phyloP scores from a whole-genome alignment of 2,329 filamentous ascomycete species.

The Colletotrichum graminicola region DNA sequence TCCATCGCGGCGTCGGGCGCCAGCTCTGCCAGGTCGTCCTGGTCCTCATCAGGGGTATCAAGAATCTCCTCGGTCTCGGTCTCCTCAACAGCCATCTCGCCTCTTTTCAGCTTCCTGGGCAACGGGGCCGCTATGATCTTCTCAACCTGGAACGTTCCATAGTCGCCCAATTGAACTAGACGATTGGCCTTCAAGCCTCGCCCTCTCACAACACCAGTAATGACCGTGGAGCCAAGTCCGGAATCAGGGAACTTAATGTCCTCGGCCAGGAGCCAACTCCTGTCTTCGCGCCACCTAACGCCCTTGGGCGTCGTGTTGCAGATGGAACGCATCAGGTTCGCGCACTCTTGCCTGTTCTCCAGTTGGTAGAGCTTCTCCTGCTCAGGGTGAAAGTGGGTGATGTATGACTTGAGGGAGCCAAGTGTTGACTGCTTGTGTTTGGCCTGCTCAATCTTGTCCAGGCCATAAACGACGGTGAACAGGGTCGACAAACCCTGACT shows the following conservation, averaged over 20 bases:
- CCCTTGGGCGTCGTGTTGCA: slow-evolving; percentile 95
- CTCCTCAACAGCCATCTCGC: slow-evolving; percentile 76
- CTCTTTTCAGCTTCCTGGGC: slow-evolving; percentile 69
- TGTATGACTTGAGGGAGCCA: slow-evolving; percentile 88
- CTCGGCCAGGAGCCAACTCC: slow-evolving; percentile 95
- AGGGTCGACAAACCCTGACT: slow-evolving; percentile 95
- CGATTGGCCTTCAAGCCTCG: slow-evolving; percentile 90
- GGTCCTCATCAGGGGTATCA: slow-evolving; percentile 80
- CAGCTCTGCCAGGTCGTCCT: slow-evolving; percentile 84
- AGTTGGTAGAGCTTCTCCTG: slow-evolving; percentile 92
- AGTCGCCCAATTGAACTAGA: slow-evolving; percentile 90
- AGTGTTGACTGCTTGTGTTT: slow-evolving; percentile 84
- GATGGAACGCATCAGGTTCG: slow-evolving; percentile 89
- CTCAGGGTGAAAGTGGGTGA: slow-evolving; percentile 93
- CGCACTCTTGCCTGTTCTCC: slow-evolving; percentile 89
- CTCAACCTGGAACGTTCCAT: slow-evolving; percentile 93
- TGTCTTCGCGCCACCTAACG: slow-evolving; percentile 93
- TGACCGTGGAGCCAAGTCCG: slow-evolving; percentile 72
- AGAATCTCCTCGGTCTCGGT: slow-evolving; percentile 68
- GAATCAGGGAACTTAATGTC: slow-evolving; percentile 78
- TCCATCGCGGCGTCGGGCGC: slow-evolving; percentile 84
- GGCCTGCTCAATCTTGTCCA: slow-evolving; percentile 81
- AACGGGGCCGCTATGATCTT: slow-evolving; percentile 86
- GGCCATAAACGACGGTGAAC: slow-evolving; percentile 84
- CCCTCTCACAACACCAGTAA: slow-evolving; percentile 89